Conservation (phyloP, 1,139 yeast species). For the Meyerozyma carpophila region DNA sequence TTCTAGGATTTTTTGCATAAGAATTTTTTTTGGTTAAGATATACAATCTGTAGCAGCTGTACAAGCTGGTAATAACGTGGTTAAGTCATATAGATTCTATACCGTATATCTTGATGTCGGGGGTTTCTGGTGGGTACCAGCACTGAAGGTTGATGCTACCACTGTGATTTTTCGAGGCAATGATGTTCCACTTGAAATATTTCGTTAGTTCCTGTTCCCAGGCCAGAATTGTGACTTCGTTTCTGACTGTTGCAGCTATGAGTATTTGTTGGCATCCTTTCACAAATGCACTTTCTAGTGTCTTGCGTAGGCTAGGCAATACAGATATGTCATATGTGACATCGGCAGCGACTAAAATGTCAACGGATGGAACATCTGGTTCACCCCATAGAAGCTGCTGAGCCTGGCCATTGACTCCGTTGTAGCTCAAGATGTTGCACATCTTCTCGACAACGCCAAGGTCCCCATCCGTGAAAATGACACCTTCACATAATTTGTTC, state of each 20-base stretch:
- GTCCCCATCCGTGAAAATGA: constrained; percentile 77
- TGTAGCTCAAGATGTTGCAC: constrained; percentile 39
- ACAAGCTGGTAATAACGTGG: no score
- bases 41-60: no score
- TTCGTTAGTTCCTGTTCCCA: constrained; percentile 45
- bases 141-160: constrained; percentile 10
- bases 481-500: constrained; percentile 14
- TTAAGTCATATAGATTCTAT: constrained; percentile 5
- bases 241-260: constrained; percentile 75
- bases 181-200: constrained; percentile 17
- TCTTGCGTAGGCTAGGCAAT: constrained; percentile 49
- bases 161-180: constrained; percentile 19
- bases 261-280: constrained; percentile 19
- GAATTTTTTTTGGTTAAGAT: no score
- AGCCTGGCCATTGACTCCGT: constrained; percentile 23
- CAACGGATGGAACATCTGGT: constrained; percentile 20
- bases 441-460: constrained; percentile 52
- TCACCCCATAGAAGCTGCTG: constrained; percentile 56
- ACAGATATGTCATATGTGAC: constrained; percentile 73
- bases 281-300: constrained; percentile 38
- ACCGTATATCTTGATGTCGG: constrained; percentile 40
- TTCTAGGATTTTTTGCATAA: no score
- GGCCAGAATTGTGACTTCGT: constrained; percentile 45
- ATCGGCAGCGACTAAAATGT: constrained; percentile 71
- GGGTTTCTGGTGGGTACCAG: constrained; percentile 30